These are phyloP conservation scores for Cercospora beticola DNA, from an alignment of 2,329 filamentous ascomycete genomes.

Conservation along the genomic window DNA sequence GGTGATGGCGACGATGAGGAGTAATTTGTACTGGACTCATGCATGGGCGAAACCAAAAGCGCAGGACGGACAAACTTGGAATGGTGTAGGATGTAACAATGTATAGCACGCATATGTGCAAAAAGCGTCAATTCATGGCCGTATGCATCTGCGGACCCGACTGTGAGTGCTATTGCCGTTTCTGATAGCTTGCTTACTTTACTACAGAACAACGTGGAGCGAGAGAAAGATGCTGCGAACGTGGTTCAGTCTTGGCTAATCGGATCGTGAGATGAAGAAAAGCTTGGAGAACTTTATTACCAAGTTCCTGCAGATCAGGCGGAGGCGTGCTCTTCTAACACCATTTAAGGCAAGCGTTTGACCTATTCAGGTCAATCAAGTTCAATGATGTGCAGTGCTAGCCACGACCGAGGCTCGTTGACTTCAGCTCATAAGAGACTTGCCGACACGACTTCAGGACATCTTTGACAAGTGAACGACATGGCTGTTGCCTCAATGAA, in stretches of 20 bases:
- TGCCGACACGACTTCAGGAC: background rate
- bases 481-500: background rate
- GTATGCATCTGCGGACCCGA: no score
- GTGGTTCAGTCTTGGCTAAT: background rate
- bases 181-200: background rate
- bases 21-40: background rate
- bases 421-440: background rate
- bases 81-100: background rate
- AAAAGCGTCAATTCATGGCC: background rate
- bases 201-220: background rate
- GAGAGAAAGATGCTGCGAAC: background rate
- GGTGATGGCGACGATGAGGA: slow-evolving; percentile 30
- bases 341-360: background rate
- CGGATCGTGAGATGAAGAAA: background rate
- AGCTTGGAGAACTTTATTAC: background rate
- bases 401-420: background rate
- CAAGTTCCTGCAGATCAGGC: slow-evolving; percentile 4
- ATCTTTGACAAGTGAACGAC: background rate
- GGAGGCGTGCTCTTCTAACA: background rate
- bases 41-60: background rate
- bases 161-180: background rate
- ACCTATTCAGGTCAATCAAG: background rate
- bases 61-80: background rate
- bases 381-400: background rate
- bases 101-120: background rate